Conservation (phyloP, 192 early-diverging fungal species). For the Entomortierella chlamydospora region DNA sequence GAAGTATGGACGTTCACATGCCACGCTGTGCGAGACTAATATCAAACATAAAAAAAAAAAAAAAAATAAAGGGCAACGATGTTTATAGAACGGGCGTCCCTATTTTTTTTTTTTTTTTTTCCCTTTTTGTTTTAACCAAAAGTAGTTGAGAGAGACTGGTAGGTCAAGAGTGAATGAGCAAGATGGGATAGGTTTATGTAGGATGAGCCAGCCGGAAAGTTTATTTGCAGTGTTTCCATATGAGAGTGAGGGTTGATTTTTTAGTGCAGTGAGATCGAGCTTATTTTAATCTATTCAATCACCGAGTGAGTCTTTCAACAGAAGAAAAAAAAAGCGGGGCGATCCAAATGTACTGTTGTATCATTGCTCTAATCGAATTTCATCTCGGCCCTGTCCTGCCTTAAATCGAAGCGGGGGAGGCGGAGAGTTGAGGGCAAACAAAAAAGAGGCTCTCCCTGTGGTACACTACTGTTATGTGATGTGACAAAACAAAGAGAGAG, state of each 20-base stretch:
- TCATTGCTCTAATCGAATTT: background rate
- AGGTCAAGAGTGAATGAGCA: no score
- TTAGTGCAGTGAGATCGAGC: background rate
- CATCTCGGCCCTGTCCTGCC: constrained; percentile 18
- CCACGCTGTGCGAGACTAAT: background rate
- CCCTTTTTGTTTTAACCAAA: no score
- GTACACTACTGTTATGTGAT: background rate
- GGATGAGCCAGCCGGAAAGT: constrained; percentile 31
- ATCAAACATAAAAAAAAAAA: no score
- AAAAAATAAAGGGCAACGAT: no score
- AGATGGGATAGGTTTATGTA: background rate
- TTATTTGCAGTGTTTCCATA: constrained; percentile 24
- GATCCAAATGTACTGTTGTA: background rate
- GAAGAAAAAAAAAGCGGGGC: constrained; percentile 13
- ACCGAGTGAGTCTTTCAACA: background rate
- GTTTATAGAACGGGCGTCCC: no score
- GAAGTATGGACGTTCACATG: constrained; percentile 2
- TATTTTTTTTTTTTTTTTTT: no score
- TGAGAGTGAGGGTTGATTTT: constrained; percentile 1
- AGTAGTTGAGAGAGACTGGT: no score
- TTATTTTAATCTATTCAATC: constrained; percentile 2
- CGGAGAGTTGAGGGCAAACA: no score
- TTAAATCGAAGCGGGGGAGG: background rate
- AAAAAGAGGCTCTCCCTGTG: no score
- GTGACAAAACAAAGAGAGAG: background rate